Conservation (phyloP, 1,284 basidiomycete genomes). For the Cutaneotrichosporon cutaneum region DNA sequence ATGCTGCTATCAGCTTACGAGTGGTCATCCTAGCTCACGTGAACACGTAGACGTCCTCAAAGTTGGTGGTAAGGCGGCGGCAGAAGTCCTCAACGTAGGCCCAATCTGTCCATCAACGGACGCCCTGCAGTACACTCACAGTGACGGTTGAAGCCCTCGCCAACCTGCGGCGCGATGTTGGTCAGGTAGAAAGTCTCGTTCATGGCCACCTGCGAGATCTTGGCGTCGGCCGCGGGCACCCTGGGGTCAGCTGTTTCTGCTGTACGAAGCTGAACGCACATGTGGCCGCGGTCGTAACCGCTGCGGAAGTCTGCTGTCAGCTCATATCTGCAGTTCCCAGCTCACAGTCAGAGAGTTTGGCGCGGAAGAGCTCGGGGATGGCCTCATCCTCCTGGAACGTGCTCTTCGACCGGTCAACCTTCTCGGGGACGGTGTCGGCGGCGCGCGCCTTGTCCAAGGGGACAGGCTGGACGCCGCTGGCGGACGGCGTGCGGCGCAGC, state of each 20-base stretch:
- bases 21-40: constrained; percentile 56
- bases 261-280: constrained; percentile 57
- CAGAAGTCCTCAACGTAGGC: constrained; percentile 97
- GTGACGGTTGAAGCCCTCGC: constrained; percentile 94
- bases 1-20: constrained; percentile 55
- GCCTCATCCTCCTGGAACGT: constrained; percentile 80
- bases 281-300: constrained; percentile 96
- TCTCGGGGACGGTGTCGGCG: constrained; percentile 43
- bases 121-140: constrained; percentile 59
- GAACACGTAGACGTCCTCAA: constrained; percentile 94
- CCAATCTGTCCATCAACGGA: too few species aligned
- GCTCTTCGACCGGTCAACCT: constrained; percentile 73
- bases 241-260: constrained; percentile 52
- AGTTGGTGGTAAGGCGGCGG: constrained; percentile 76
- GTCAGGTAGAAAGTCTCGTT: constrained; percentile 92
- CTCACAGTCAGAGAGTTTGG: constrained; percentile 73
- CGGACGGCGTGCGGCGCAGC: constrained; percentile 59
- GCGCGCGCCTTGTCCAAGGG: constrained; percentile 41
- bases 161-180: constrained; percentile 98
- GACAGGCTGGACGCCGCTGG: constrained; percentile 30
- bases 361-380: constrained; percentile 76
- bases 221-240: constrained; percentile 98
- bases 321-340: neutral
- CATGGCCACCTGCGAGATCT: constrained; percentile 80
- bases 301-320: constrained; percentile 68